Evolutionary conservation across 2,329 filamentous ascomycete genomes (phyloP), one percentile per base, ranked within the genome.

Genomic region (Elsinoe necatrix): DNA sequence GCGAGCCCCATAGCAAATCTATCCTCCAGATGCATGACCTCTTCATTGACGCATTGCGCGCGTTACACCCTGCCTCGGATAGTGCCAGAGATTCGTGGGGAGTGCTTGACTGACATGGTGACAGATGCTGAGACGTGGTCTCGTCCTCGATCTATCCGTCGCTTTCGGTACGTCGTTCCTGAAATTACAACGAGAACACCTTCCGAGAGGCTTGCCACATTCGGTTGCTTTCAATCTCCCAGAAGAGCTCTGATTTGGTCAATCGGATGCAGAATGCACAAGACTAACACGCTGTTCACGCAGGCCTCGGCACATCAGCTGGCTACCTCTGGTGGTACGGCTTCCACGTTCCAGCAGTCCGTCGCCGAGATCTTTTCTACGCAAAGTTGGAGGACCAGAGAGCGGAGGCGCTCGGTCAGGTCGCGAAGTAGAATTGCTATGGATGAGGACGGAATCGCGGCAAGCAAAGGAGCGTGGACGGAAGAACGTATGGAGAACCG

Each of bases 241-340:
- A 29, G 20, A 14, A 34, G 25, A 34, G 27, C 14, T 18, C 1
- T 9, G 31, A 4, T 34, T 2, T 18, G 50, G n/a, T 21, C 50
- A 23, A n/a, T 29, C 21, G n/a, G 8, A 9, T 34, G 11, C n/a
- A 14, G 8, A 27, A n/a, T 3, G 14, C 27, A 9, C 11, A 18
- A 9, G 4, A 35, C 41, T 56, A 18, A 56, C 42, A 35, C 20
- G 2, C 8, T 12, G 14, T 2, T 9, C 62, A 12, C 9, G 58
- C 57, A 84, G 81, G 81, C 71, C 79, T 85, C 69, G 81, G 82
- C 66, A 76, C 78, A 63, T 74, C 80, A 63, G 75, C 76, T 69
- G 83, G 81, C 64, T 85, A 84, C 72, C 76, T 79, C 68, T 86
- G 78, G 76, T 85, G 82, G 83, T 85, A 85, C 74, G 82, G 81